Conservation (phyloP, 768 basidiomycete genomes). For the Phylloporus arenicola region DNA sequence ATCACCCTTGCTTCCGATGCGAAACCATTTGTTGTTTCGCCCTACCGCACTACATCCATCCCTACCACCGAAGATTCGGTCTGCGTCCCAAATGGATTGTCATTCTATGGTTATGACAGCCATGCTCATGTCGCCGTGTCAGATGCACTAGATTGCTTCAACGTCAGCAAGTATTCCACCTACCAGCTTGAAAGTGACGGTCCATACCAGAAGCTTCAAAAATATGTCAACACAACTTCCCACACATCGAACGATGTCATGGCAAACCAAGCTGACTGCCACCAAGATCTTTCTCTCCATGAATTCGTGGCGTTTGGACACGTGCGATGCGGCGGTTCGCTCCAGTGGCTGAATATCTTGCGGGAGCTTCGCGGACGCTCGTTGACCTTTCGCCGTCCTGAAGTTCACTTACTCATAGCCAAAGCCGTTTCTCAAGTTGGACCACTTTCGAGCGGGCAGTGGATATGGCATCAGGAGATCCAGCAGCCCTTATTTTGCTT, state of each 20-base stretch:
- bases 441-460: slow-evolving; percentile 10
- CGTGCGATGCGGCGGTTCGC: slow-evolving; percentile 38
- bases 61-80: slow-evolving; percentile 17
- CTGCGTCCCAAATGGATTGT: slow-evolving; percentile 28
- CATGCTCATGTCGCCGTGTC: slow-evolving; percentile 5
- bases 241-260: slow-evolving; percentile 40
- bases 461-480: slow-evolving; percentile 40
- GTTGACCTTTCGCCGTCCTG: slow-evolving; percentile 35
- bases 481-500: slow-evolving; percentile 27
- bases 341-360: slow-evolving; percentile 50
- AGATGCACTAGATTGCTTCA: slow-evolving; percentile 3
- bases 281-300: slow-evolving; percentile 36
- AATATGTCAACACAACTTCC: slow-evolving; percentile 30
- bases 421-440: slow-evolving; percentile 44
- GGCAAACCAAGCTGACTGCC: slow-evolving; percentile 39
- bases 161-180: slow-evolving; percentile 23
- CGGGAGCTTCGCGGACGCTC: slow-evolving; percentile 35
- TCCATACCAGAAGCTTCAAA: slow-evolving; percentile 33
- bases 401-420: slow-evolving; percentile 37
- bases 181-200: slow-evolving; percentile 28
- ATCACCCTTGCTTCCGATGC: slow-evolving; percentile 35
- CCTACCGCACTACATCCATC: slow-evolving; percentile 23
- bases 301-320: slow-evolving; percentile 41
- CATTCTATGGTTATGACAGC: slow-evolving; percentile 27
- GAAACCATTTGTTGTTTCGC: slow-evolving; percentile 31